Base-by-base conservation (phyloP, 805 yeast genomes). In the Metschnikowia dekortorum region DNA sequence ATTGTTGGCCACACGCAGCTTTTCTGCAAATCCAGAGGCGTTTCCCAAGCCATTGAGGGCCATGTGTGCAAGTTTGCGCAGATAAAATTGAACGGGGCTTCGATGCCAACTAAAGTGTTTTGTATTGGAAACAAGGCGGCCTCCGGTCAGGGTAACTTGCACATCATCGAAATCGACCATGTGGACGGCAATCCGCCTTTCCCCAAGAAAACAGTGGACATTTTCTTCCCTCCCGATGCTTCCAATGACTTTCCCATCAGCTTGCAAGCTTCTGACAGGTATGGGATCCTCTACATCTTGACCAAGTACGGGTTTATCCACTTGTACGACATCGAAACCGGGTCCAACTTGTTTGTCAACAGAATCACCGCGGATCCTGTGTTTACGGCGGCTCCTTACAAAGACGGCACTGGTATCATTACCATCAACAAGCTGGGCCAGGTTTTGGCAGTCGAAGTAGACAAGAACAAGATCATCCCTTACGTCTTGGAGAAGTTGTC, bases 221-320 rank as follows among this genome's bases (percentile, higher is more conserved):
- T 94, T 54, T 94, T 87, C 72, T 90, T 92, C 81, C 99, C 99
- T 34, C 91, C 96, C 29, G 99, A 95, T 73, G 96, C 96, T 43
- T 78, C 87, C 38, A 87, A 87, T 67, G 99, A 94, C 72, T 94
- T 94, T 84, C 99, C 99, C 53, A 90, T 94, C 58, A 81, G 96
- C 47, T 81, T 91, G 54, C 94, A 89, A 67, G 83, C 92, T 40
- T 84, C 96, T 28, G 80, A 87, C 71, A 80, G 81, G 64, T 94
- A 84, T 62, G 98, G 98, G 58, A 81, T 94, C 53, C 77, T 87
- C 54, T 94, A 90, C 69, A 78, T 94, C 58, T 79, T 94, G 66
- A 94, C 99, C 53, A 95, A 95, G 74, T 87, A 87, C 65, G 99
- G 99, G 29, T 94, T 94, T 73, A 90, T 94, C 62, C 98, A 94